These are phyloP conservation scores for Debaryomyces psychrophilus DNA, from an alignment of 1,139 yeast species.

Conservation along the genomic window DNA sequence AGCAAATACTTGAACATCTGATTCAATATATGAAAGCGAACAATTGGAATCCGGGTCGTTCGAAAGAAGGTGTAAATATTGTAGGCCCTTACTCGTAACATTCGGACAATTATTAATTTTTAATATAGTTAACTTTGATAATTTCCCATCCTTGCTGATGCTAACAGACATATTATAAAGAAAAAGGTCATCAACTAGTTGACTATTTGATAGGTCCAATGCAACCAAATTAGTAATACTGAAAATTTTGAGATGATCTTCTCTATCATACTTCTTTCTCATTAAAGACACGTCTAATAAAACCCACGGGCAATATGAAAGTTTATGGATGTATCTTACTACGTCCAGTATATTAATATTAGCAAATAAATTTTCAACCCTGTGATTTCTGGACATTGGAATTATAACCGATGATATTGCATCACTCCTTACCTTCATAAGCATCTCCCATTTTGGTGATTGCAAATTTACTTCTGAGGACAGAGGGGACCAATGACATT, in stretches of 20 bases:
- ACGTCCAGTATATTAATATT: slow-evolving; percentile 31
- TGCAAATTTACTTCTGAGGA: neutral
- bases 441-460: neutral
- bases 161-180: slow-evolving; percentile 29
- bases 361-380: slow-evolving; percentile 40
- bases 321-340: slow-evolving; percentile 19
- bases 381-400: slow-evolving; percentile 24
- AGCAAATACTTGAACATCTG: slow-evolving; percentile 20
- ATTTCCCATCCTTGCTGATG: slow-evolving; percentile 26
- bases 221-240: slow-evolving; percentile 35
- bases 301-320: slow-evolving; percentile 22
- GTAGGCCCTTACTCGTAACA: slow-evolving; percentile 25
- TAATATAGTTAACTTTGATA: slow-evolving; percentile 28
- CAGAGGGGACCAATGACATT: slow-evolving; percentile 24
- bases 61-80: slow-evolving; percentile 19
- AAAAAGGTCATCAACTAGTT: slow-evolving; percentile 35
- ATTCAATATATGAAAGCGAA: slow-evolving; percentile 31
- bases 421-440: slow-evolving; percentile 8
- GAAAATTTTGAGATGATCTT: slow-evolving; percentile 32
- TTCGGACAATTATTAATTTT: slow-evolving; percentile 30
- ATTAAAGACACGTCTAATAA: slow-evolving; percentile 22
- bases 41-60: slow-evolving; percentile 12
- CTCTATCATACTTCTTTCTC: slow-evolving; percentile 19
- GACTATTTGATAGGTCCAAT: slow-evolving; percentile 35
- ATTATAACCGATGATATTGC: slow-evolving; percentile 13